phyloP scores from a whole-genome alignment of 176 grass and related monocot species.

The Coix lacrymajobi region DNA sequence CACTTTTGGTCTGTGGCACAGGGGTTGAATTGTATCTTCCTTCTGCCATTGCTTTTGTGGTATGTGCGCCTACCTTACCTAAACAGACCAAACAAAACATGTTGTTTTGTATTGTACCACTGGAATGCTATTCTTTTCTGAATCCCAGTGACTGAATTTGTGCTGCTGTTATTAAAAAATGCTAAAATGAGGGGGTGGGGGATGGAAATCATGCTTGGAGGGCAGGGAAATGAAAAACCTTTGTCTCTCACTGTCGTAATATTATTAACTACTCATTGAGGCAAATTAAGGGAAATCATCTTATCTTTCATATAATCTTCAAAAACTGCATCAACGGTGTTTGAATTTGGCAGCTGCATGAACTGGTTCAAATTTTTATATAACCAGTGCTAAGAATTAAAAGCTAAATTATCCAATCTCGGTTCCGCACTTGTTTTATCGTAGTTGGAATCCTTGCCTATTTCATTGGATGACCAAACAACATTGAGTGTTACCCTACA shows the following conservation, averaged over 20 bases:
- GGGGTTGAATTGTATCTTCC: background rate
- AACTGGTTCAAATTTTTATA: background rate
- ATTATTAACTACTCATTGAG: no score
- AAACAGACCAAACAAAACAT: no score
- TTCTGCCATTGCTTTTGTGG: background rate
- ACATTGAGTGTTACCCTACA: no score
- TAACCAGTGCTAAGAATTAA: background rate
- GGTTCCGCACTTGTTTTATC: no score
- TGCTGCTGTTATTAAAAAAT: background rate
- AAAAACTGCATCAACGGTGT: background rate
- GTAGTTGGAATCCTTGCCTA: no score
- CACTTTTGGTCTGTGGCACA: background rate
- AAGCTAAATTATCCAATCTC: background rate
- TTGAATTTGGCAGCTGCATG: background rate
- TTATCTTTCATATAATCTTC: background rate
- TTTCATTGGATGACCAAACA: no score
- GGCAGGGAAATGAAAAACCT: background rate
- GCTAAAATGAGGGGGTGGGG: no score
- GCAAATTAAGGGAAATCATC: no score
- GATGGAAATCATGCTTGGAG: background rate
- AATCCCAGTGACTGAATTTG: background rate
- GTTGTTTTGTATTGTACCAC: no score
- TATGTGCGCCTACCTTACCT: background rate
- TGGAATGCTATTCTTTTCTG: background rate
- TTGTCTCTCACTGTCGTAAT: no score